Conservation (phyloP, 768 basidiomycete genomes). For the Suillus cothurnatus region DNA sequence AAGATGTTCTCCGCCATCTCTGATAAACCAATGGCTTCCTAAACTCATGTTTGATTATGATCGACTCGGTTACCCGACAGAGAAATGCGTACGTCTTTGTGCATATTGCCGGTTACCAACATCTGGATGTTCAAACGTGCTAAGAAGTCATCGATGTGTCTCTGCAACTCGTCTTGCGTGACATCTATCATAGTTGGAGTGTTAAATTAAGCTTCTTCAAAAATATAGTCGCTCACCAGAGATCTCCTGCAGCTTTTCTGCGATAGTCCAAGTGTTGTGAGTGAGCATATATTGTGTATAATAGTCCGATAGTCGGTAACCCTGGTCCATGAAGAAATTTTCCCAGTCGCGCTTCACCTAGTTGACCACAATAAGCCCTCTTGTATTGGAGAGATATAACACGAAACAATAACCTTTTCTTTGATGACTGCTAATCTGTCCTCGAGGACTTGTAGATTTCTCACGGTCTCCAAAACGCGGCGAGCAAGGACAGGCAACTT, state of each 20-base stretch:
- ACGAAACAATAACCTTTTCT: slow-evolving; percentile 62
- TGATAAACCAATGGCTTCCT: slow-evolving; percentile 80
- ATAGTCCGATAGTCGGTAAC: slow-evolving; percentile 78
- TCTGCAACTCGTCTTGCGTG: slow-evolving; percentile 68
- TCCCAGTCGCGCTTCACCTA: slow-evolving; percentile 78
- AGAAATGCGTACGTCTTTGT: slow-evolving; percentile 64
- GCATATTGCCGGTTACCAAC: slow-evolving; percentile 83
- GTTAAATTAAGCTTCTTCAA: neutral
- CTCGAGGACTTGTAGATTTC: slow-evolving; percentile 61
- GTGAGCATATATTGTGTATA: slow-evolving; percentile 72
- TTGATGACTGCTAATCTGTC: slow-evolving; percentile 80
- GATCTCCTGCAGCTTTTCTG: slow-evolving; percentile 78
- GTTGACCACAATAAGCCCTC: slow-evolving; percentile 4
- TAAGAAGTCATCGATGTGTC: slow-evolving; percentile 61
- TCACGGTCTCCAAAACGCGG: slow-evolving; percentile 71
- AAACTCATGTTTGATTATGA: slow-evolving; percentile 12
- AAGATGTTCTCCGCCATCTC: slow-evolving; percentile 73
- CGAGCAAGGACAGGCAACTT: slow-evolving; percentile 77
- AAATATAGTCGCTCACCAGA: slow-evolving; percentile 50
- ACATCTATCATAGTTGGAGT: slow-evolving; percentile 49
- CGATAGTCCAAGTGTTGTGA: slow-evolving; percentile 71
- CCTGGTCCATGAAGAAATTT: slow-evolving; percentile 87
- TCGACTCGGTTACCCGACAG: neutral
- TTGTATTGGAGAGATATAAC: slow-evolving; percentile 1
- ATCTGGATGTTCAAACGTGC: slow-evolving; percentile 68